These are phyloP conservation scores for Epichloe sylvatica DNA, from an alignment of 2,329 filamentous ascomycete species.

Conservation along the genomic window DNA sequence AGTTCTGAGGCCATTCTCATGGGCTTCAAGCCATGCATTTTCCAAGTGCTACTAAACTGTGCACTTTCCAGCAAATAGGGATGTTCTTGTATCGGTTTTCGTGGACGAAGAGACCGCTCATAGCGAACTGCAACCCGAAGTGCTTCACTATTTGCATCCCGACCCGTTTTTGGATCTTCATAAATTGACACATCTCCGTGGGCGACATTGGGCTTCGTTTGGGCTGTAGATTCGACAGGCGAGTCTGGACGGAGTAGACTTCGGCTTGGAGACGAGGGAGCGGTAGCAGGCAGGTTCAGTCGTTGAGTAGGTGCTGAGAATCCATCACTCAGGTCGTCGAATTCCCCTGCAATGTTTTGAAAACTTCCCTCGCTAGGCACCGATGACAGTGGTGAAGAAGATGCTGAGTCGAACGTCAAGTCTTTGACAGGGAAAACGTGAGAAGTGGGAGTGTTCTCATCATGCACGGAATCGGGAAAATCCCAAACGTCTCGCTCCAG, in stretches of 20 bases:
- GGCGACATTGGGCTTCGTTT: neutral
- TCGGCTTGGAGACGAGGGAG: neutral
- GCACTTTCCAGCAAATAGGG: slow-evolving; percentile 44
- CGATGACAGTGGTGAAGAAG: slow-evolving; percentile 24
- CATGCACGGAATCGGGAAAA: slow-evolving; percentile 20
- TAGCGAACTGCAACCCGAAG: slow-evolving; percentile 19
- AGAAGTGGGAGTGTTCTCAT: slow-evolving; percentile 2
- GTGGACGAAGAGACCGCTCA: slow-evolving; percentile 39
- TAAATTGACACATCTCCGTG: neutral
- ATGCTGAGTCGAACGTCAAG: slow-evolving; percentile 4
- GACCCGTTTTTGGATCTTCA: neutral
- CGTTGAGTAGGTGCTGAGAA: neutral
- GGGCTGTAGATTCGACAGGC: neutral
- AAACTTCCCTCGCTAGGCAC: slow-evolving; percentile 16
- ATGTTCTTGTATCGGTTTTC: slow-evolving; percentile 48
- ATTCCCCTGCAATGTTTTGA: neutral
- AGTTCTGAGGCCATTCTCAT: slow-evolving; percentile 26
- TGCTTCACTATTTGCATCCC: slow-evolving; percentile 7
- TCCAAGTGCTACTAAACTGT: slow-evolving; percentile 38
- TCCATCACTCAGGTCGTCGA: neutral
- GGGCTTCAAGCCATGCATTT: slow-evolving; percentile 40
- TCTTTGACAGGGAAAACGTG: slow-evolving; percentile 2
- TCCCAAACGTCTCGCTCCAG: slow-evolving; percentile 20
- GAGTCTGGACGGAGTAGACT: too few relatives aligned
- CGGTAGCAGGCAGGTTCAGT: neutral